Conservation (phyloP, 2,329 filamentous ascomycete species). For the Trichoderma sp. region DNA sequence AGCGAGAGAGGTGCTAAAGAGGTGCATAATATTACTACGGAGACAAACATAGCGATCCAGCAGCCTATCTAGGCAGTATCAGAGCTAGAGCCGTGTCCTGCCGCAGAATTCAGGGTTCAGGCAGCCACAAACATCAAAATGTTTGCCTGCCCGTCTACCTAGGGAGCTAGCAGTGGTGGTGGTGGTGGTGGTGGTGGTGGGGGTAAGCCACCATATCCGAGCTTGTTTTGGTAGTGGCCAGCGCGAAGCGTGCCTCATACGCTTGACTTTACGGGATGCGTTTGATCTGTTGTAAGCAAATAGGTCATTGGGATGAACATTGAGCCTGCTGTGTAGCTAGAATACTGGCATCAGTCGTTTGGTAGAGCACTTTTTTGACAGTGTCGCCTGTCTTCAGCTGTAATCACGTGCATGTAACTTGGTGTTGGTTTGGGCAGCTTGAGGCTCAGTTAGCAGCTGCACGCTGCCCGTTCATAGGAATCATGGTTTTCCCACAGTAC, state of each 20-base stretch:
- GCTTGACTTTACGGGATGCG: background rate
- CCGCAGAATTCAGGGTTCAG: background rate
- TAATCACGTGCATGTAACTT: conserved; percentile 14
- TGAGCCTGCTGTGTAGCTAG: background rate
- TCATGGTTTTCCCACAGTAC: background rate
- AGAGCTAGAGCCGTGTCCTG: background rate
- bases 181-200: background rate
- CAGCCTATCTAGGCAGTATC: background rate
- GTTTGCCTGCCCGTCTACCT: background rate
- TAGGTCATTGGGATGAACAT: background rate
- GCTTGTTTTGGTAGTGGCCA: background rate
- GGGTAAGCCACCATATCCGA: background rate
- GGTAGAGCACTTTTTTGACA: background rate
- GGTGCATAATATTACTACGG: background rate
- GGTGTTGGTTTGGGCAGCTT: background rate
- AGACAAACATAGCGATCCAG: background rate
- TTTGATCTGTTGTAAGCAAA: background rate
- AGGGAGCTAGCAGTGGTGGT: background rate
- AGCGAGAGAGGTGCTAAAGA: background rate
- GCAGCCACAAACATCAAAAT: background rate
- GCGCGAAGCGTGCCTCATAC: background rate
- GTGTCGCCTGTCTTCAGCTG: background rate
- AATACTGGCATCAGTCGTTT: background rate
- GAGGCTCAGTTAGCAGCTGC: background rate
- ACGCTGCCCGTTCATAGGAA: background rate